These are phyloP conservation scores for Actinidia arguta DNA, from an alignment of 179 eudicot species.

Conservation along the genomic window DNA sequence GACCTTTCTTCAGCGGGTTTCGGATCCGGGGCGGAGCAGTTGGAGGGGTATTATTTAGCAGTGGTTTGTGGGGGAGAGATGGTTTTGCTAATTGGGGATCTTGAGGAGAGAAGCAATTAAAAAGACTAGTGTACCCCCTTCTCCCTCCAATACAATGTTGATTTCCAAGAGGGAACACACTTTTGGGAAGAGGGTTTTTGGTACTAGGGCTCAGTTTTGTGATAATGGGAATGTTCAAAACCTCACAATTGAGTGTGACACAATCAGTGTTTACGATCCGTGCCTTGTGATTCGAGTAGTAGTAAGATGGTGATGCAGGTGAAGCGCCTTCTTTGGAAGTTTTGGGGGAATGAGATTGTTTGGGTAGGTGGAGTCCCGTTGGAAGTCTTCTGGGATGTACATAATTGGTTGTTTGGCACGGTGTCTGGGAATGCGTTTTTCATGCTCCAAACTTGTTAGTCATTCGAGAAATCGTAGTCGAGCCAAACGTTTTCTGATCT, in stretches of 20 bases:
- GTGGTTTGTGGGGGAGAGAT: constrained; percentile 57
- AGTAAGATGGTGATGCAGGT: constrained; percentile 57
- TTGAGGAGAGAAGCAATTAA: constrained; percentile 64
- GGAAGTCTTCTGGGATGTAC: constrained; percentile 78
- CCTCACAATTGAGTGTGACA: constrained; percentile 55
- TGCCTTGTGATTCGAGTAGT: constrained; percentile 55
- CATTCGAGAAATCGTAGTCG: constrained; percentile 45
- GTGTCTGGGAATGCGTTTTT: constrained; percentile 42
- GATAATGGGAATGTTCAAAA: constrained; percentile 58
- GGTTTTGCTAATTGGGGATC: constrained; percentile 70
- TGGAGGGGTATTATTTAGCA: constrained; percentile 68
- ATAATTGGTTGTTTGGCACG: constrained; percentile 64
- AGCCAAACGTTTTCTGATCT: constrained; percentile 27
- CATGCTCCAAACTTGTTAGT: constrained; percentile 48
- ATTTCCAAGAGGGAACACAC: constrained; percentile 59
- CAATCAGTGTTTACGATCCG: constrained; percentile 38
- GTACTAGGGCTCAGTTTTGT: constrained; percentile 52
- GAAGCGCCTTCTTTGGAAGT: constrained; percentile 68
- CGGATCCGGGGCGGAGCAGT: constrained; percentile 78
- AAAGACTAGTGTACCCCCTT: constrained; percentile 28
- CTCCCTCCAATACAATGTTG: constrained; percentile 31
- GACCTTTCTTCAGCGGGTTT: constrained; percentile 76
- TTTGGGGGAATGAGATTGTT: constrained; percentile 66
- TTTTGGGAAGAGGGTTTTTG: constrained; percentile 54
- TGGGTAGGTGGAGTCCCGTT: constrained; percentile 65